Percentiles rank a stretch among this genome's conserved stretches.
phyloP scores from a whole-genome alignment of 1,284 basidiomycete species.

The Stygiomarasmius scandens region DNA sequence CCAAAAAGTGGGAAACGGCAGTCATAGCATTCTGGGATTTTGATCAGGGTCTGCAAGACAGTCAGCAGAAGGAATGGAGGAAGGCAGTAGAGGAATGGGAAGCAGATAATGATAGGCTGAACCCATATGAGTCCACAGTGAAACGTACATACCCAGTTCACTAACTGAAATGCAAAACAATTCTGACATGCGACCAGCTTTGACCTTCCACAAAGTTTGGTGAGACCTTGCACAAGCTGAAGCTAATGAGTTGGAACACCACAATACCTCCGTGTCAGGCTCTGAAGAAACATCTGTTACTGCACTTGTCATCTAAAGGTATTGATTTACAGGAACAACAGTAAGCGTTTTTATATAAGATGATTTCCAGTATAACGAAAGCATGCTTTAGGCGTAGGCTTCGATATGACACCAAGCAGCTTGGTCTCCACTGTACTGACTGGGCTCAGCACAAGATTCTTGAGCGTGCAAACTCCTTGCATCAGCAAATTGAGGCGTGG shows the following conservation, averaged over 20 bases:
- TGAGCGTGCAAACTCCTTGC: background rate
- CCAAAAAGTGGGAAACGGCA: background rate
- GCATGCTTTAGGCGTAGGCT: background rate
- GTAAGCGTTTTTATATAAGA: background rate
- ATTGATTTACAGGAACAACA: background rate
- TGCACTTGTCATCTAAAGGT: background rate
- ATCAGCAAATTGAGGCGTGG: background rate
- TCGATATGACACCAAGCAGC: no score
- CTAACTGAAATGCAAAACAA: background rate
- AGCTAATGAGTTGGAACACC: background rate
- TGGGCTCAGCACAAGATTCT: background rate
- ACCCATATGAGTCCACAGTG: background rate
- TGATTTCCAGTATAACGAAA: background rate
- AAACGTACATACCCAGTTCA: background rate
- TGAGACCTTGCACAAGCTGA: background rate
- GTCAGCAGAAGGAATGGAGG: background rate
- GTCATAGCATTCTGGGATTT: background rate
- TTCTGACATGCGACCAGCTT: background rate
- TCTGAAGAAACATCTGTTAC: no score
- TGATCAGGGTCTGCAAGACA: no score
- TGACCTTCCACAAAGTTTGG: background rate
- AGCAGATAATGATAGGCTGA: background rate
- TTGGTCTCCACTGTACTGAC: no score
- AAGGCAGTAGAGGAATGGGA: background rate
- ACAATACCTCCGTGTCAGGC: no score